These are phyloP conservation scores for Rhizopus stolonifer DNA, from an alignment of 371 early-diverging fungal species.

Conservation along the genomic window DNA sequence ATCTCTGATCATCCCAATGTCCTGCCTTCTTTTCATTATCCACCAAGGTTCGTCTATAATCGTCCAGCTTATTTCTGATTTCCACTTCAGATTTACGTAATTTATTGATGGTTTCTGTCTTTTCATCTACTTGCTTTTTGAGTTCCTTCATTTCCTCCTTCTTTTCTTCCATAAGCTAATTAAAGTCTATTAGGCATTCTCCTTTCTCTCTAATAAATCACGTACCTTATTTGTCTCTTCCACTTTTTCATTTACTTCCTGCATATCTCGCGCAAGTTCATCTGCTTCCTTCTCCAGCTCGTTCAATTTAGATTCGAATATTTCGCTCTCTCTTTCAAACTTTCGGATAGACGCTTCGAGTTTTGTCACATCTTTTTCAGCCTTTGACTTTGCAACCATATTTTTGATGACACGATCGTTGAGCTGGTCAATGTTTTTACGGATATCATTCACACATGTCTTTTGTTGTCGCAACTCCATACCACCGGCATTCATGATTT, in stretches of 20 bases:
- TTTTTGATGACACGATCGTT: constrained; percentile 66
- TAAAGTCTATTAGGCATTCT: not conserved
- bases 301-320: constrained; percentile 59
- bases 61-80: constrained; percentile 56
- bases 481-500: constrained; percentile 91
- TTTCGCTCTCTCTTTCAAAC: constrained; percentile 65
- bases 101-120: constrained; percentile 61
- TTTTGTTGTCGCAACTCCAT: constrained; percentile 84
- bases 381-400: constrained; percentile 68
- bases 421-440: constrained; percentile 69
- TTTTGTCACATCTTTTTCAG: constrained; percentile 75
- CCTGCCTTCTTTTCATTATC: constrained; percentile 53
- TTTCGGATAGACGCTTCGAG: constrained; percentile 63
- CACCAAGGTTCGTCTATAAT: constrained; percentile 44
- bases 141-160: constrained; percentile 64
- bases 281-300: constrained; percentile 58
- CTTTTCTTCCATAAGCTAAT: constrained; percentile 68
- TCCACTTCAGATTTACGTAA: constrained; percentile 64
- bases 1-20: constrained; percentile 55
- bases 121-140: constrained; percentile 68
- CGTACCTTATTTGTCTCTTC: constrained; percentile 38
- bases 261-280: constrained; percentile 43
- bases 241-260: constrained; percentile 50
- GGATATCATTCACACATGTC: constrained; percentile 78
- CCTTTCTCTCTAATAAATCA: not conserved